Conservation (phyloP, 1,139 yeast genomes). For the Kodamaea alishanica region DNA sequence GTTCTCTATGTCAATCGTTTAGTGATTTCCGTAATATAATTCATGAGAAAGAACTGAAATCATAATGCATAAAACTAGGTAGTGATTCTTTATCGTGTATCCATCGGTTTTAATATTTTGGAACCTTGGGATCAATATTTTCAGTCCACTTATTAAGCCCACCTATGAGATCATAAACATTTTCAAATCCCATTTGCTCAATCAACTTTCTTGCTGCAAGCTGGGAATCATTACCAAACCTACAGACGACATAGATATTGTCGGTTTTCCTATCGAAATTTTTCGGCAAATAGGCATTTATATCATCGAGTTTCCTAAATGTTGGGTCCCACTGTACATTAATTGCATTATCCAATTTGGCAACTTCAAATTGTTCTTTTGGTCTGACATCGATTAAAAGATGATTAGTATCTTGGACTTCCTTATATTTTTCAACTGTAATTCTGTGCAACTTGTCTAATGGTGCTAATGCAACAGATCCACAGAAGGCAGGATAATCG, state of each 20-base stretch:
- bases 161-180: constrained; percentile 69
- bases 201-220: constrained; percentile 59
- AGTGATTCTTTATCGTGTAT: too few species aligned
- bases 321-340: constrained; percentile 60
- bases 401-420: constrained; percentile 13
- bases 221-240: constrained; percentile 91
- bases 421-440: constrained; percentile 40
- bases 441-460: constrained; percentile 44
- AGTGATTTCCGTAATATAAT: too few species aligned
- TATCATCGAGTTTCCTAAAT: constrained; percentile 30
- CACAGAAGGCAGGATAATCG: constrained; percentile 75
- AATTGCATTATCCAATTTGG: constrained; percentile 54
- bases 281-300: constrained; percentile 25
- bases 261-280: constrained; percentile 18
- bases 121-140: constrained; percentile 58
- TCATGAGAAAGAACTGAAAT: too few species aligned
- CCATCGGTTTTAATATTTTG: constrained; percentile 51
- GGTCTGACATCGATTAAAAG: constrained; percentile 79
- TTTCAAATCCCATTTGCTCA: constrained; percentile 43
- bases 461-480: constrained; percentile 48
- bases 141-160: constrained; percentile 74
- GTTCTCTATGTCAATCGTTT: too few species aligned
- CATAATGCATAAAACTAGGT: too few species aligned
- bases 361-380: constrained; percentile 65
- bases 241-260: constrained; percentile 56